A percentile compares a stretch with the other conserved stretches of the same genome.
Conservation (phyloP, 2,329 filamentous ascomycete genomes). For the Zymoseptoria tritici region DNA sequence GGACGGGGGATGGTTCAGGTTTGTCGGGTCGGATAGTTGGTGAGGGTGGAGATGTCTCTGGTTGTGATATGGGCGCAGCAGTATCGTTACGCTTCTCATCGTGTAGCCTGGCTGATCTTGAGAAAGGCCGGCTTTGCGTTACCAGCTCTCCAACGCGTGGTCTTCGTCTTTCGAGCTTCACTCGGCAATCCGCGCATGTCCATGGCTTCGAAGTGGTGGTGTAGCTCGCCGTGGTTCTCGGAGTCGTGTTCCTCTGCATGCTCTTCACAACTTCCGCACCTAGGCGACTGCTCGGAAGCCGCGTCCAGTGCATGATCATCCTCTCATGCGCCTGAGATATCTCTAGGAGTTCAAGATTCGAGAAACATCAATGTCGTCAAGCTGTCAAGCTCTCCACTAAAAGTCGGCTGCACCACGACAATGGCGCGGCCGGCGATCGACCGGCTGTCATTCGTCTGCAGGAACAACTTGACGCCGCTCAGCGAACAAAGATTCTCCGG, state of each 20-base stretch:
- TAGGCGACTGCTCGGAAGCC: constrained; percentile 1
- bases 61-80: not conserved
- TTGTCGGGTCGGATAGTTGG: not conserved
- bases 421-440: not conserved
- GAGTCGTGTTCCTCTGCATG: not conserved
- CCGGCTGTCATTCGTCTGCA: not conserved
- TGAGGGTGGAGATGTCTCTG: not conserved
- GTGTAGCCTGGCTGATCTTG: constrained; percentile 7
- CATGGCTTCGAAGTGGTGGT: constrained; percentile 4
- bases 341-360: not conserved
- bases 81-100: constrained; percentile 2
- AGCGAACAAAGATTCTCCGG: not conserved
- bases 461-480: not conserved
- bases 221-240: constrained; percentile 6
- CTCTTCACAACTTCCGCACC: constrained; percentile 2
- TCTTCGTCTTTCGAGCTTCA: constrained; percentile 2
- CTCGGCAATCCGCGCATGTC: constrained; percentile 18
- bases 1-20: constrained; percentile 5
- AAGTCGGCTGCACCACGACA: not conserved
- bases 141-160: not conserved
- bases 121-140: constrained; percentile 3
- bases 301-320: constrained; percentile 5
- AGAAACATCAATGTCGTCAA: not conserved
- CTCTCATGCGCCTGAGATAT: not conserved
- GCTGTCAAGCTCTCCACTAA: not conserved